These are phyloP conservation scores for Pseudocercospora macadamiae DNA, from an alignment of 2,329 filamentous ascomycete genomes.

Conservation along the genomic window DNA sequence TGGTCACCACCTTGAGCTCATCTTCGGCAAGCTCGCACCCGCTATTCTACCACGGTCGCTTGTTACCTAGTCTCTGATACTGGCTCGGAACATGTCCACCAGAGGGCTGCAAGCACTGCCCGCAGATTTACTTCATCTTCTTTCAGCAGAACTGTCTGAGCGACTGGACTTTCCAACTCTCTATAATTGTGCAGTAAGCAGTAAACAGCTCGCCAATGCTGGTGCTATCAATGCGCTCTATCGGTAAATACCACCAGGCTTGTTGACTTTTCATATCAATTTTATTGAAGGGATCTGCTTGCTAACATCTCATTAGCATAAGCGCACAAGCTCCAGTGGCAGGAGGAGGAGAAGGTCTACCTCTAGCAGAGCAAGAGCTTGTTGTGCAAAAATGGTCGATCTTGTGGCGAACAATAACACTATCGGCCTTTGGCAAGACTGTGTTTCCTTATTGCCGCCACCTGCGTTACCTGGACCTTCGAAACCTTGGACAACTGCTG, in stretches of 20 bases:
- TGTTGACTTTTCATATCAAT: neutral
- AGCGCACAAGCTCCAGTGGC: constrained; percentile 49
- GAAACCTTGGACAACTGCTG: constrained; percentile 63
- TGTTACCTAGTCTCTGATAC: neutral
- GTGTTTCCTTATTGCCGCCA: constrained; percentile 71
- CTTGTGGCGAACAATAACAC: constrained; percentile 69
- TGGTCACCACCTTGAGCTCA: too few relatives aligned
- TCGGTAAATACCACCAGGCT: constrained; percentile 50
- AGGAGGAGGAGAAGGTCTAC: constrained; percentile 48
- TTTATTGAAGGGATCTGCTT: neutral
- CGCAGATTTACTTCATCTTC: constrained; percentile 62
- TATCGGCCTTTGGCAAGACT: constrained; percentile 65
- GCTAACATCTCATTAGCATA: constrained; percentile 37
- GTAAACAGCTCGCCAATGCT: constrained; percentile 59
- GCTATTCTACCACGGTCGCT: neutral
- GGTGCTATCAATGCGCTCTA: constrained; percentile 65
- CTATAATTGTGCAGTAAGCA: constrained; percentile 61
- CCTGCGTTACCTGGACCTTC: constrained; percentile 65
- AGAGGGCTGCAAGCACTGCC: constrained; percentile 45
- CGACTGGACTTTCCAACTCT: constrained; percentile 63
- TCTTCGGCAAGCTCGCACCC: neutral
- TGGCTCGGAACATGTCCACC: constrained; percentile 17
- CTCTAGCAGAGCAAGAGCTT: constrained; percentile 48
- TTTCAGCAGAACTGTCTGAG: constrained; percentile 62
- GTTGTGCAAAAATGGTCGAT: constrained; percentile 62